Conservation (phyloP, 163 green algal genomes). For the Trebouxia gelatinosa region DNA sequence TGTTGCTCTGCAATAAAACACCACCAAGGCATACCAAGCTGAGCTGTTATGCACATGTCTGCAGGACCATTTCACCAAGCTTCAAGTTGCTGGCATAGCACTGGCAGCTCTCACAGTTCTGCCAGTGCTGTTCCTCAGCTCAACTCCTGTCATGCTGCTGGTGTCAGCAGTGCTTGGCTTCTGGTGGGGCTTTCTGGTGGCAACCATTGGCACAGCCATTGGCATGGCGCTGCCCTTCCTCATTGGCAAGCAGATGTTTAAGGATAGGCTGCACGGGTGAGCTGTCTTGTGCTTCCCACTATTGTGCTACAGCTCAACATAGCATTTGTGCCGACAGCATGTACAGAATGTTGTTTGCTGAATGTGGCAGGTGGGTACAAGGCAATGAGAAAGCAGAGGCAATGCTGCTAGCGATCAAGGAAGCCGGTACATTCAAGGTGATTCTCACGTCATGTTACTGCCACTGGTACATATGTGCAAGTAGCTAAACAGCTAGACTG, state of each 20-base stretch:
- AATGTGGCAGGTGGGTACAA: conserved; percentile 8
- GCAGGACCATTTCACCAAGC: conserved; percentile 25
- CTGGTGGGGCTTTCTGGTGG: conserved; percentile 9
- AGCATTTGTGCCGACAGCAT: no score
- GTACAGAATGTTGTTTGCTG: background rate
- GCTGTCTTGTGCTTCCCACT: background rate
- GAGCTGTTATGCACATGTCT: background rate
- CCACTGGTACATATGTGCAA: background rate
- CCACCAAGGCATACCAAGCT: background rate
- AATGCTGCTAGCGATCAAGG: conserved; percentile 24
- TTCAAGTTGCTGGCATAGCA: conserved; percentile 18
- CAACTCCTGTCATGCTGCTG: conserved; percentile 12
- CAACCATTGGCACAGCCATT: conserved; percentile 21
- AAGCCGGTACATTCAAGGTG: conserved; percentile 30
- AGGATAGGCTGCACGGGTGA: conserved; percentile 14
- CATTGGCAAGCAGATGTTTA: conserved; percentile 16
- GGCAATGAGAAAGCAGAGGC: conserved; percentile 25
- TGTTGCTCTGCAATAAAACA: no score
- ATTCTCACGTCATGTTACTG: background rate
- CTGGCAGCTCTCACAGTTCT: conserved; percentile 18
- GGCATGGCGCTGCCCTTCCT: conserved; percentile 26
- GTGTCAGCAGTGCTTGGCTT: conserved; percentile 27
- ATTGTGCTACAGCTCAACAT: background rate
- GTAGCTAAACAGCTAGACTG: no score
- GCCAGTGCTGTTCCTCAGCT: background rate